Percentiles rank a stretch among this genome's conserved stretches.
These are phyloP conservation scores for Colletotrichum siamense DNA, from an alignment of 2,329 filamentous ascomycete genomes.

Conservation along the genomic window DNA sequence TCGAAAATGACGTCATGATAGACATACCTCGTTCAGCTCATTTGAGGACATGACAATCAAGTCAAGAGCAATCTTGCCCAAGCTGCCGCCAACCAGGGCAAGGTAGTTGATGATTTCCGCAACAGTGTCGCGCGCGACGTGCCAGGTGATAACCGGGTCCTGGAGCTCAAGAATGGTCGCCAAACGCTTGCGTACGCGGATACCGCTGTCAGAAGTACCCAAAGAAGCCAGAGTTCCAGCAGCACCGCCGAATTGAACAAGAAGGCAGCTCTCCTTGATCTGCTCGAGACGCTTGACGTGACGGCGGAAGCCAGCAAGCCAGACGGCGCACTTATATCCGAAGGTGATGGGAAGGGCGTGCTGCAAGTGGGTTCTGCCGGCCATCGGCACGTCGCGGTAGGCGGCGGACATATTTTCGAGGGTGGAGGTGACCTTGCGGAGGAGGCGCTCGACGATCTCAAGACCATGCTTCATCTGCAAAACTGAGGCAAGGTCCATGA, in stretches of 20 bases:
- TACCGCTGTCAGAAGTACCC: slow-evolving; percentile 49
- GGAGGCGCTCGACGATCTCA: slow-evolving; percentile 48
- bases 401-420: slow-evolving; percentile 46
- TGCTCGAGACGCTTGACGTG: slow-evolving; percentile 53
- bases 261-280: slow-evolving; percentile 47
- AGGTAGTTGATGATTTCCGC: slow-evolving; percentile 60
- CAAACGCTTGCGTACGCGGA: slow-evolving; percentile 53
- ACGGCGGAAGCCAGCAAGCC: slow-evolving; percentile 53
- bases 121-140: slow-evolving; percentile 58
- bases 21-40: slow-evolving; percentile 41
- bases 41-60: slow-evolving; percentile 64
- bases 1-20: background rate
- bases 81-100: slow-evolving; percentile 55
- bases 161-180: slow-evolving; percentile 51
- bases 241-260: slow-evolving; percentile 63
- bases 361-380: slow-evolving; percentile 62
- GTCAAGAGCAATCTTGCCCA: slow-evolving; percentile 62
- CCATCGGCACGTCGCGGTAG: slow-evolving; percentile 60
- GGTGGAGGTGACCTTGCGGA: slow-evolving; percentile 46
- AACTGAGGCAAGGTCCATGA: slow-evolving; percentile 60
- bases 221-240: slow-evolving; percentile 60
- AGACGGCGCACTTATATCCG: slow-evolving; percentile 63
- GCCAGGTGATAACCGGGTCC: slow-evolving; percentile 62
- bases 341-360: slow-evolving; percentile 63
- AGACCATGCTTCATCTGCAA: slow-evolving; percentile 59